Percentiles rank a stretch among this genome's conserved stretches.
These are phyloP conservation scores for Leptographium radiaticola DNA, from an alignment of 2,329 filamentous ascomycete species.

Conservation along the genomic window DNA sequence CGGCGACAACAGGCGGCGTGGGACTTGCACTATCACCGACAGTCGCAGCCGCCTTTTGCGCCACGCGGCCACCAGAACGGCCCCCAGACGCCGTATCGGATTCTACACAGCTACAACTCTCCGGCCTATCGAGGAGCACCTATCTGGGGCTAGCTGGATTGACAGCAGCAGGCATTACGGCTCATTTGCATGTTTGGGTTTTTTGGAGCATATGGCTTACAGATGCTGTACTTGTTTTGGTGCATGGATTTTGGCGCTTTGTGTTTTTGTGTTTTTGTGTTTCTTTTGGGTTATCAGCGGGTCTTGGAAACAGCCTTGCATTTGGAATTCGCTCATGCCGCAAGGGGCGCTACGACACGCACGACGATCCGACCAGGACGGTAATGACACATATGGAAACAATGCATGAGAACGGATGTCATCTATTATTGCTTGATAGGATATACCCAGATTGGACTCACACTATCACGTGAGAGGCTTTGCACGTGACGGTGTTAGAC, in stretches of 20 bases:
- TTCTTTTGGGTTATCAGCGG: background rate
- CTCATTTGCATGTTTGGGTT: background rate
- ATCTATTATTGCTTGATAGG: no score
- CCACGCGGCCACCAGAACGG: slow-evolving; percentile 21
- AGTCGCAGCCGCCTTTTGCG: slow-evolving; percentile 19
- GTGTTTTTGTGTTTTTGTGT: background rate
- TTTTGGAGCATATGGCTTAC: background rate
- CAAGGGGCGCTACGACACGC: background rate
- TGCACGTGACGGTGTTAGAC: no score
- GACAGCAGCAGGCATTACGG: background rate
- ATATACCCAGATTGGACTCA: no score
- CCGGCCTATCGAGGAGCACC: slow-evolving; percentile 40
- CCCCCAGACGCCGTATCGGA: slow-evolving; percentile 29
- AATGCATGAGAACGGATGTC: no score
- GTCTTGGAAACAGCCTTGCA: background rate
- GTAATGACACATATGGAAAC: no score
- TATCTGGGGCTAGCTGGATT: slow-evolving; percentile 35
- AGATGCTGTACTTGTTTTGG: no score
- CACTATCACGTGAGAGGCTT: no score
- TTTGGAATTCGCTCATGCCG: background rate
- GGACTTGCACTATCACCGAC: slow-evolving; percentile 21
- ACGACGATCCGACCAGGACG: no score
- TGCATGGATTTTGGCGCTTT: background rate
- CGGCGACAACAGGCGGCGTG: slow-evolving; percentile 13
- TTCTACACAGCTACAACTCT: slow-evolving; percentile 46